Evolutionary conservation across 2,329 filamentous ascomycete species (phyloP), one percentile per base, ranked within the genome.

Genomic region (Teratosphaeria epicoccoides): DNA sequence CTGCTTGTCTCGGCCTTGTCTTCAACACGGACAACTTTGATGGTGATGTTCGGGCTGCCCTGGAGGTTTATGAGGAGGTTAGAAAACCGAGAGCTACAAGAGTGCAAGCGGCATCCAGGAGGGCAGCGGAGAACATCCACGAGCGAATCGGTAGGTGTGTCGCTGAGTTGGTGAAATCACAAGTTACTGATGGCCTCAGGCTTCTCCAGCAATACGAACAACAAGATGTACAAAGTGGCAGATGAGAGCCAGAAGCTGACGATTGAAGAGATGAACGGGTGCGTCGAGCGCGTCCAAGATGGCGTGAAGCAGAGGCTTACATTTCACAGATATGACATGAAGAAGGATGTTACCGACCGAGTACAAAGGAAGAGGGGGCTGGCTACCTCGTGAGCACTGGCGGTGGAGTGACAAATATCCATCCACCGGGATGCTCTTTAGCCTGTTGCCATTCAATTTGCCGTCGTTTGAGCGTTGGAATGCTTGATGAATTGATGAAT

Each of bases 231-330:
- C 66, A 79, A 79, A 59, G 81, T 84, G 0, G 75, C 77, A 55
- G 76, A 83, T 47, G 74, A 80, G 57, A 76, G 71, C 56, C 73
- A 77, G 48, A 81, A 81, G 55, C 61, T 84, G 23, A 84, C 81
- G 0, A 83, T 84, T 44, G 81, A 84, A 57, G 81, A 84, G 63
- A 84, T 84, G 80, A 84, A 84, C 52, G 71, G 72, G 73, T 79
- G 67, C 20, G 24, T 23, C 28, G 29, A 2, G 20, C 2, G 11
- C 14, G 22, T 7, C 6, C 4, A 17, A n/a, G 12, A 9, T 17
- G 12, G 24, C 14, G 2, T n/a, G 24, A 7, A 29, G 20, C 46
- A 6, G 14, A 29, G 2, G 14, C 46, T 47, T 24, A 47, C 46
- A 5, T 14, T 24, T 28, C 22, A 14, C 17, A 47, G 47, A 25